Percentiles rank a stretch among this genome's conserved stretches.
Conservation (phyloP, 257 asterid species). For the Solanum pimpinellifolium region DNA sequence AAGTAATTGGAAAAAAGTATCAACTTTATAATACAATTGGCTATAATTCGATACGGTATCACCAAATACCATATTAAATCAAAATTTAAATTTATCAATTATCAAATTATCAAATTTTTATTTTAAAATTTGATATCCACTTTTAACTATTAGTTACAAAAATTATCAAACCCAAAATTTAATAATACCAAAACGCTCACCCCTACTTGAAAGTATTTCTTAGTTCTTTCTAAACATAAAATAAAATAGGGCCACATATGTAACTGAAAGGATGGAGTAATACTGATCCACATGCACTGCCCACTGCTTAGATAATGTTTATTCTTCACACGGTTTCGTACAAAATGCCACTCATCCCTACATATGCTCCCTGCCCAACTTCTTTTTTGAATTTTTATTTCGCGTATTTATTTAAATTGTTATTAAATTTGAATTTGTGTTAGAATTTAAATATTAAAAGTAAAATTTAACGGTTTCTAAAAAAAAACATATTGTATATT, state of each 20-base stretch:
- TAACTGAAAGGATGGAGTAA: neutral
- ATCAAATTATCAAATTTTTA: neutral
- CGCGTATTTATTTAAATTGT: rapidly evolving
- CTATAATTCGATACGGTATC: no score
- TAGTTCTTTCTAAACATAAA: neutral
- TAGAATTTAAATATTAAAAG: rapidly evolving
- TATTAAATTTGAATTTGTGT: no score
- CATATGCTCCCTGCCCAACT: neutral
- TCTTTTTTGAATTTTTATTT: no score
- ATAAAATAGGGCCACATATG: neutral
- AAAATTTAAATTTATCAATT: no score
- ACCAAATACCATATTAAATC: no score
- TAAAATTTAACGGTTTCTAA: rapidly evolving
- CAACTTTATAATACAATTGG: neutral
- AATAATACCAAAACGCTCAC: no score
- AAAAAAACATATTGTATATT: no score
- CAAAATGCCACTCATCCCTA: neutral
- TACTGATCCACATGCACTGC: neutral
- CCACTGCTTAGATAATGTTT: neutral
- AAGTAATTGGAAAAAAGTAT: no score
- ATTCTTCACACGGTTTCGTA: neutral
- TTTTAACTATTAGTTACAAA: neutral
- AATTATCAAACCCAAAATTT: neutral
- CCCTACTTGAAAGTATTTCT: neutral
- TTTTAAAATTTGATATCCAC: no score